Evolutionary conservation across 2,329 filamentous ascomycete species (phyloP).

Genomic region (Gyromitra esculenta): DNA sequence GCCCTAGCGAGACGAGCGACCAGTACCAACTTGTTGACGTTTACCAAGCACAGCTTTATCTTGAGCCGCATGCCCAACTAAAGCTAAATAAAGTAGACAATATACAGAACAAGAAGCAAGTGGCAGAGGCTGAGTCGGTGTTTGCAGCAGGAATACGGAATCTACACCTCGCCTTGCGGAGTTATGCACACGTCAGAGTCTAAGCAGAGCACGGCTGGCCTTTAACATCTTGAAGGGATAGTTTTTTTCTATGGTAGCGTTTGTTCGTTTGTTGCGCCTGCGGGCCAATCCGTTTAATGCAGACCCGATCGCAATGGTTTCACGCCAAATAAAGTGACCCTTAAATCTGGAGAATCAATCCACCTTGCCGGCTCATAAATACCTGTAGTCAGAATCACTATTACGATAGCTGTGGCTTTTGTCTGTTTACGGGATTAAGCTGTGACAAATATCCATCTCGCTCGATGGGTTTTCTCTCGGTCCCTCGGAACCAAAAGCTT

Average conservation of each 20-base stretch:
- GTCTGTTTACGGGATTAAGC: neutral
- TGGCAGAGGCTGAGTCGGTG: neutral
- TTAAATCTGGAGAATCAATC: conserved; percentile 10
- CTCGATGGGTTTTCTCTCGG: neutral
- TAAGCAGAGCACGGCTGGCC: neutral
- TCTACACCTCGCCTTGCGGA: neutral
- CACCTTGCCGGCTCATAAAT: neutral
- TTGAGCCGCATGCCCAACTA: conserved; percentile 12
- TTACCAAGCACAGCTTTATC: neutral
- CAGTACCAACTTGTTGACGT: neutral
- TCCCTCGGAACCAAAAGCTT: conserved; percentile 10
- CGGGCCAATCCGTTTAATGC: neutral
- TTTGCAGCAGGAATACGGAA: neutral
- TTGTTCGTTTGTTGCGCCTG: neutral
- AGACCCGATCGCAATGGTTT: conserved; percentile 17
- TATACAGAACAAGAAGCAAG: neutral
- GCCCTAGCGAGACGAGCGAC: neutral
- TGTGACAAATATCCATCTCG: neutral
- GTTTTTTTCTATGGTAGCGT: neutral
- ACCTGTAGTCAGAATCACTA: neutral
- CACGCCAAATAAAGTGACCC: conserved; percentile 10
- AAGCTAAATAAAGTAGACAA: neutral
- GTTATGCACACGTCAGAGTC: neutral
- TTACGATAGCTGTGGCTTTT: neutral
- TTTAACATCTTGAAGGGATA: neutral